Evolutionary conservation across 345 rosid species (phyloP).

Genomic region (Stellera chamaejasme): DNA sequence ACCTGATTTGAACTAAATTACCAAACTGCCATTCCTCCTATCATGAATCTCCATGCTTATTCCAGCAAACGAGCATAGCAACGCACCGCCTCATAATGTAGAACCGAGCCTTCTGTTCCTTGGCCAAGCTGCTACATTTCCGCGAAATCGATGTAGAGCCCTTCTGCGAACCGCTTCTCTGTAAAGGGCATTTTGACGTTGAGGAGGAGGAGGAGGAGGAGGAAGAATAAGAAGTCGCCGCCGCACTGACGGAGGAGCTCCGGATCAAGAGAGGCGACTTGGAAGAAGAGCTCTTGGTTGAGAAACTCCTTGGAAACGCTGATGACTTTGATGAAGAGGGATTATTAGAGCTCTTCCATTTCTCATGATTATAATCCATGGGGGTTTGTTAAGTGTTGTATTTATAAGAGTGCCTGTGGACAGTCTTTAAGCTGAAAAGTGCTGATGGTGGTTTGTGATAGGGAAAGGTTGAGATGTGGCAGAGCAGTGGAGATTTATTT

Average conservation of each 20-base stretch:
- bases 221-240: slow-evolving; percentile 13
- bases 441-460: too few species aligned
- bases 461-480: background rate
- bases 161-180: slow-evolving; percentile 47
- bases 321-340: slow-evolving; percentile 39
- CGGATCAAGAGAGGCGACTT: slow-evolving; percentile 53
- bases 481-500: too few species aligned
- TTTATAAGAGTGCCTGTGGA: too few species aligned
- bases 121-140: slow-evolving; percentile 82
- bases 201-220: slow-evolving; percentile 30
- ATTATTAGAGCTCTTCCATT: slow-evolving; percentile 59
- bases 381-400: background rate
- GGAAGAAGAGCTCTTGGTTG: slow-evolving; percentile 59
- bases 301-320: slow-evolving; percentile 52
- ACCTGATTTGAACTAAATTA: too few species aligned
- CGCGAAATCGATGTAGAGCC: slow-evolving; percentile 48
- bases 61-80: slow-evolving; percentile 99
- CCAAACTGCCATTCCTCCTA: background rate
- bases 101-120: slow-evolving; percentile 93
- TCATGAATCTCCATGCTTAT: slow-evolving; percentile 82
- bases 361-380: slow-evolving; percentile 62
- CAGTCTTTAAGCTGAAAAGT: too few species aligned
- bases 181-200: slow-evolving; percentile 40
- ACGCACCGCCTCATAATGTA: slow-evolving; percentile 97
- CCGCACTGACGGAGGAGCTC: slow-evolving; percentile 39